Evolutionary conservation across 495 filamentous ascomycete genomes (phyloP).

Genomic region (Neurospora discreta): DNA sequence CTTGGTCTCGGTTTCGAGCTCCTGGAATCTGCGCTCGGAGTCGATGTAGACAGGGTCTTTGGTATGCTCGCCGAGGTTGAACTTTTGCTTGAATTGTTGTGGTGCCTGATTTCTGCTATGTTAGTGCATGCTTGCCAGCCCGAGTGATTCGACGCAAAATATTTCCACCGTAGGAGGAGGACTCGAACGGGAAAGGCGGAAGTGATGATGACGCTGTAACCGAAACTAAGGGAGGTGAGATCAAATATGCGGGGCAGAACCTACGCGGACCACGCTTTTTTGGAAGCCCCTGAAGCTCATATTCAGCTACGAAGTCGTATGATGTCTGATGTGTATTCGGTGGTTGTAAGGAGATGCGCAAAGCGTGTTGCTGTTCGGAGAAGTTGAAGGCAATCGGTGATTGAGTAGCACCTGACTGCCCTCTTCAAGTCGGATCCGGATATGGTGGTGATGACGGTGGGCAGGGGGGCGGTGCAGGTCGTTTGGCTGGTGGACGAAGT

Average conservation of each 20-base stretch:
- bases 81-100: conserved; percentile 79
- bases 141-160: not conserved
- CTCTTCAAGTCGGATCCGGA: not conserved
- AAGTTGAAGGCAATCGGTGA: not conserved
- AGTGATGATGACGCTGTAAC: not conserved
- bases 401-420: not conserved
- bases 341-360: not conserved
- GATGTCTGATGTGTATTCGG: not conserved
- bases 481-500: not conserved
- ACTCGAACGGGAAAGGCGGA: not conserved
- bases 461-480: not conserved
- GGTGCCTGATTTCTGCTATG: conserved; percentile 50
- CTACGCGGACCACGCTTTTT: conserved; percentile 73
- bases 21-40: conserved; percentile 85
- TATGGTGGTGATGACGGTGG: not conserved
- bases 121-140: not conserved
- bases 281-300: conserved; percentile 98
- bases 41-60: conserved; percentile 93
- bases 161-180: not conserved
- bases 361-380: not conserved
- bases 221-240: not conserved
- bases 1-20: conserved; percentile 93
- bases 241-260: conserved; percentile 18
- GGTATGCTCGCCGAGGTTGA: conserved; percentile 88
- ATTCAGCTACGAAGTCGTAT: conserved; percentile 4